Evolutionary conservation across 2,329 filamentous ascomycete genomes (phyloP), one percentile per base, ranked within the genome.

Genomic region (Aspergillus ustus): DNA sequence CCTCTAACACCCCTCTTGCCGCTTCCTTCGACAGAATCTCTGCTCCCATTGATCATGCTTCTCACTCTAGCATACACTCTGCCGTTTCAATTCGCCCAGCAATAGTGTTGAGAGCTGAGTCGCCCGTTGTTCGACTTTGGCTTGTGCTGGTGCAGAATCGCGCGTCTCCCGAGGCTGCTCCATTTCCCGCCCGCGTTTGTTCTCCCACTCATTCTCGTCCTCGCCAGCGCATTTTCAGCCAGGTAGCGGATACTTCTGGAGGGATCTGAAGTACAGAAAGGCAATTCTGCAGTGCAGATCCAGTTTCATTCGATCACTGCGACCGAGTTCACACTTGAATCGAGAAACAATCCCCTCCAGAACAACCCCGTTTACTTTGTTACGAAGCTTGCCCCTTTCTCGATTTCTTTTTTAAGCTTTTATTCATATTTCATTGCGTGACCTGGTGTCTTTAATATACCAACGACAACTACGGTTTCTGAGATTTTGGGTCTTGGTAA

Each of bases 261-360:
- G 64, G 62, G 65, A 65, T 66, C 48, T 60, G 51, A 64, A 68
- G 66, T 60, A 64, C 65, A 25, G 52, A 62, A 52, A 63, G 59
- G 53, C 60, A 61, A 60, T 63, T 68, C 67, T 74, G 72, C 73
- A 68, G 72, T 62, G 73, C 72, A 75, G 73, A 68, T 70, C 67
- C 61, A 61, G 65, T 62, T 50, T 55, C 52, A 56, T 66, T 57
- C 28, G 59, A 57, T 69, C 65, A 57, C 55, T 52, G 64, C 63
- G 63, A 57, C 59, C 51, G 57, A 52, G 56, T 45, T 53, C 53
- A 62, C 50, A 57, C 53, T 40, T 48, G 50, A 11, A 57, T 57
- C 49, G 44, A 61, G 54, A 63, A 63, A 57, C 60, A 58, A 60
- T 52, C 28, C 34, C 25, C 22, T 51, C 61, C 57, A 59, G 62